A percentile compares a stretch with the other conserved stretches of the same genome.
These are phyloP conservation scores for Bassia scoparia DNA, from an alignment of 148 eudicot species.

Conservation along the genomic window DNA sequence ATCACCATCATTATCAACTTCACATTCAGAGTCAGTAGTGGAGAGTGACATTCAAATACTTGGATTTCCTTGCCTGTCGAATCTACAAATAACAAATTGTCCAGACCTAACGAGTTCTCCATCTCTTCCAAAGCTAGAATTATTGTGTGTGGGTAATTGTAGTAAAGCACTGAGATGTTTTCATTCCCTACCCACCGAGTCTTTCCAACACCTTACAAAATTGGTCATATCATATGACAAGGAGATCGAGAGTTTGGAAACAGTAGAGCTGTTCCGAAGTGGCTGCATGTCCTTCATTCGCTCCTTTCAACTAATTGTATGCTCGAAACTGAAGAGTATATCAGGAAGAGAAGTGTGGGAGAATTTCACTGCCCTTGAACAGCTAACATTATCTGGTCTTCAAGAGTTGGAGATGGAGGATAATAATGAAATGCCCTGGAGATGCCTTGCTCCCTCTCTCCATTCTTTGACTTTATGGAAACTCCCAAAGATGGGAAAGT, in stretches of 20 bases:
- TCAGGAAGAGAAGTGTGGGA: not conserved
- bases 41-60: no score
- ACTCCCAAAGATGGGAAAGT: slow-evolving; percentile 14
- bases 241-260: not conserved
- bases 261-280: not conserved
- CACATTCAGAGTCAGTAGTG: no score
- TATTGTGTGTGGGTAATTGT: not conserved
- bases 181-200: not conserved
- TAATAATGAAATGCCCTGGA: not conserved
- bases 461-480: not conserved
- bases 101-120: not conserved
- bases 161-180: not conserved
- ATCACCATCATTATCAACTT: not conserved
- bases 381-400: not conserved
- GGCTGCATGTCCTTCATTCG: not conserved
- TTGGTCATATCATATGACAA: not conserved
- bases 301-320: not conserved
- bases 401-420: not conserved
- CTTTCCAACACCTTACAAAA: not conserved
- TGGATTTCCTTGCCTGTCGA: not conserved
- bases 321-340: not conserved
- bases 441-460: not conserved
- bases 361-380: slow-evolving; percentile 2
- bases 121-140: not conserved
- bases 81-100: not conserved